A percentile compares a stretch with the other conserved stretches of the same genome.
These are phyloP conservation scores for Suillus discolor DNA, from an alignment of 768 basidiomycete genomes.

Conservation along the genomic window DNA sequence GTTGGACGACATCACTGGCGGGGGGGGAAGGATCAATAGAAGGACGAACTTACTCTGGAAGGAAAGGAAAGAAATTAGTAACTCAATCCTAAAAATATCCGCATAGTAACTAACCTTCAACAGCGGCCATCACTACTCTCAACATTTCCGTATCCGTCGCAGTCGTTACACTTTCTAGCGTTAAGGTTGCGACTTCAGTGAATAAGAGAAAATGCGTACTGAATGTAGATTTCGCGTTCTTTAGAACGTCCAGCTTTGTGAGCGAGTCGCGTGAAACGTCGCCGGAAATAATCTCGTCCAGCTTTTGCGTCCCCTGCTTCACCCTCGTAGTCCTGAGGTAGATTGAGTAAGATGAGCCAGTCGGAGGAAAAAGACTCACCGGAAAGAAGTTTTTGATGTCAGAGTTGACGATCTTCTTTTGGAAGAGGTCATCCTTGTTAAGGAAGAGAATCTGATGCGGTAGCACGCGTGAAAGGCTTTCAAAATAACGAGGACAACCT, in stretches of 20 bases:
- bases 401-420: slow-evolving; percentile 77
- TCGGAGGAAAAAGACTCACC: slow-evolving; percentile 41
- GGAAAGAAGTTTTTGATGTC: slow-evolving; percentile 91
- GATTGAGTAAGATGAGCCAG: slow-evolving; percentile 10
- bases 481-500: slow-evolving; percentile 1
- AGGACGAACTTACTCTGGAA: slow-evolving; percentile 64
- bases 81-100: slow-evolving; percentile 13
- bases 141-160: slow-evolving; percentile 90
- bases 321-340: slow-evolving; percentile 78
- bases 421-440: slow-evolving; percentile 95
- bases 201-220: slow-evolving; percentile 56
- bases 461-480: slow-evolving; percentile 7
- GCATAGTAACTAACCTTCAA: slow-evolving; percentile 69
- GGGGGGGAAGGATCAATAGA: slow-evolving; percentile 27
- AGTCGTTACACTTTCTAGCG: slow-evolving; percentile 68
- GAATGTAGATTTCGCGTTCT: slow-evolving; percentile 91
- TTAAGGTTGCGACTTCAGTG: slow-evolving; percentile 12
- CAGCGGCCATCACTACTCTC: slow-evolving; percentile 92
- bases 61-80: slow-evolving; percentile 18
- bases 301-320: slow-evolving; percentile 69
- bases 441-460: slow-evolving; percentile 80
- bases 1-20: slow-evolving; percentile 23
- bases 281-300: slow-evolving; percentile 90
- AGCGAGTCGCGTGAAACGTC: slow-evolving; percentile 77
- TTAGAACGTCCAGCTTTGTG: slow-evolving; percentile 85